phyloP scores from a whole-genome alignment of 495 filamentous ascomycete genomes.

The Xylaria intraflava region DNA sequence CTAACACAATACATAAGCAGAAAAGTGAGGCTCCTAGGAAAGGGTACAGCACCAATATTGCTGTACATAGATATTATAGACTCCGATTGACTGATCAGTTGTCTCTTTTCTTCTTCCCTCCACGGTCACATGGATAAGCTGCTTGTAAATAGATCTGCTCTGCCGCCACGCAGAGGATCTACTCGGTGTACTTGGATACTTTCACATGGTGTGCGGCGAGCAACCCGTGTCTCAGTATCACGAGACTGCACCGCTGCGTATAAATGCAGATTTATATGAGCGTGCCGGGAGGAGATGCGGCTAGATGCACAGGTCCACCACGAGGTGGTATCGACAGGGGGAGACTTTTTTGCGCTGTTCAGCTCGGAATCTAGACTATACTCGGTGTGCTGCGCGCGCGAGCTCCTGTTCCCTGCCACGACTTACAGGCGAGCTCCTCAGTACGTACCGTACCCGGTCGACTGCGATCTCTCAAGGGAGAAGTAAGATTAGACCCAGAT shows the following conservation, averaged over 20 bases:
- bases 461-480: too few species aligned
- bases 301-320: slow-evolving; percentile 3
- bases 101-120: not conserved
- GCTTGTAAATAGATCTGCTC: not conserved
- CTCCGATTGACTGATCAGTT: too few species aligned
- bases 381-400: not conserved
- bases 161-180: not conserved
- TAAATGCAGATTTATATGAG: not conserved
- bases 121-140: not conserved
- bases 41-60: not conserved
- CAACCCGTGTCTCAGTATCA: not conserved
- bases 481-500: slow-evolving; percentile 11
- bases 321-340: slow-evolving; percentile 9
- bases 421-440: slow-evolving; percentile 4
- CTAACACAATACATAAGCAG: not conserved
- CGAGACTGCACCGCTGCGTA: not conserved
- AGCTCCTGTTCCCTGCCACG: not conserved
- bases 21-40: slow-evolving; percentile 5
- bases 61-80: not conserved
- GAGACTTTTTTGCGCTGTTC: not conserved
- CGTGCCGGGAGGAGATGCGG: not conserved
- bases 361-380: slow-evolving; percentile 1
- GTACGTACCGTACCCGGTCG: too few species aligned
- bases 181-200: too few species aligned
- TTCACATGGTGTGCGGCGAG: too few species aligned